A percentile compares a stretch with the other conserved stretches of the same genome.
Evolutionary conservation across 257 asterid species (phyloP).

Genomic region (Solanum pimpinellifolium): DNA sequence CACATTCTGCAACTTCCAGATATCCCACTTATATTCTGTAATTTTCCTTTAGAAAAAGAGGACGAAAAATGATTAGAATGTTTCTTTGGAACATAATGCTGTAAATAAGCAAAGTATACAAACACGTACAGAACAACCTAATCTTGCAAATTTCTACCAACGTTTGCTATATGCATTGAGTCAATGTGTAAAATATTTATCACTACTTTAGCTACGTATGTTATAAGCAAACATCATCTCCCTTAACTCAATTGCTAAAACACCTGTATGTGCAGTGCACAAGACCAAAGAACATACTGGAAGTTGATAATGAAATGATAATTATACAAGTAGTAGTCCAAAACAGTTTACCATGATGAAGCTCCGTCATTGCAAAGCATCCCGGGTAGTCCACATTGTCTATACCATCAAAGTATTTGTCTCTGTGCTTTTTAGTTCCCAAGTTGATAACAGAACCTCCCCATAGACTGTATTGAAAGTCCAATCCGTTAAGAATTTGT

Average conservation of each 20-base stretch:
- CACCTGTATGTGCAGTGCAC: neutral
- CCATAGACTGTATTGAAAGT: slow-evolving; percentile 60
- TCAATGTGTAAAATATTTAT: neutral
- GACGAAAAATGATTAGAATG: neutral
- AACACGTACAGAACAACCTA: neutral
- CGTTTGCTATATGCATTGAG: neutral
- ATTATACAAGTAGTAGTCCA: neutral
- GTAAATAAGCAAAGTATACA: neutral
- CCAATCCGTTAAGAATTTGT: neutral
- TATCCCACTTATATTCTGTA: neutral
- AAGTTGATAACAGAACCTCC: slow-evolving; percentile 96
- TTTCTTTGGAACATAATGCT: neutral
- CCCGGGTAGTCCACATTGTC: slow-evolving; percentile 87
- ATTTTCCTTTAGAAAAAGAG: neutral
- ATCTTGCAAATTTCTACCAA: neutral
- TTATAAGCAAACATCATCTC: neutral
- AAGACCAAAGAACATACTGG: neutral
- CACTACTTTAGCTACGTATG: neutral
- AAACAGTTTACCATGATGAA: slow-evolving; percentile 77
- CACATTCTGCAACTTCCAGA: neutral
- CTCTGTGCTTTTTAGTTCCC: slow-evolving; percentile 89
- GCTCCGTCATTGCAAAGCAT: slow-evolving; percentile 97
- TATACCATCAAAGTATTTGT: slow-evolving; percentile 72
- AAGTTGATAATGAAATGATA: neutral
- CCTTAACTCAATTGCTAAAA: neutral